Base-by-base conservation (phyloP, 116 monocot species). In the Zostera marina region DNA sequence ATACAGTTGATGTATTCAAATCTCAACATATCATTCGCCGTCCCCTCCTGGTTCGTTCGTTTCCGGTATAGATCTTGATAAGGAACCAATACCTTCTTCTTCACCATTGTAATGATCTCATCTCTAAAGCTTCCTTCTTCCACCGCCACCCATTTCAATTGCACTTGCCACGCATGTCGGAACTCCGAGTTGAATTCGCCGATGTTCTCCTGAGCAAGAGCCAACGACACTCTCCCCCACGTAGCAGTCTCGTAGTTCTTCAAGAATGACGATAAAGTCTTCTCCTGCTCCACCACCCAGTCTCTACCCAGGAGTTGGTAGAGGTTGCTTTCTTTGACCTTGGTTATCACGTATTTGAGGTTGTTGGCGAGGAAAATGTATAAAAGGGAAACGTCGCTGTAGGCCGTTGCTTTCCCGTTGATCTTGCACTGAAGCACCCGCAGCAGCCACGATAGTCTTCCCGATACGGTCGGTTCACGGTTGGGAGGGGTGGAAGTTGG, bases 331-430 rank as follows among this genome's bases (percentile, higher is more conserved):
- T n/a, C 12, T 8, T 15, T 10, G 26, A 81, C 87, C 47, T 72
- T 79, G 5, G 44, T 47, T 14, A 74, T 62, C 14, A 87, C 53
- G 75, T 81, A 87, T 14, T 66, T 42, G 22, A 81, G 47, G 62
- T 87, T 87, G 78, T 78, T 86, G 15, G 81, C 72, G 10, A 86
- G 75, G 60, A 81, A 86, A 41, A 81, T 67, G 70, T 86, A 78
- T 9, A 76, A 73, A 9, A 86, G 60, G 0, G 78, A 58, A 6
- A 16, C 59, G 10, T 72, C 53, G 3, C 48, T 53, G 68, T 81
- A 86, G 11, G 51, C 9, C 62, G 55, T 59, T 0, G 86, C 78
- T 65, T 78, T 81, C 22, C 54, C 22, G 42, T 86, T 81, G 24
- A 86, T 52, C 63, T 81, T 86, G 63, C 76, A 81, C 23, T 81